A percentile compares a stretch with the other conserved stretches of the same genome.
phyloP scores from a whole-genome alignment of 2,329 filamentous ascomycete species.

The Sporothrix phasma region DNA sequence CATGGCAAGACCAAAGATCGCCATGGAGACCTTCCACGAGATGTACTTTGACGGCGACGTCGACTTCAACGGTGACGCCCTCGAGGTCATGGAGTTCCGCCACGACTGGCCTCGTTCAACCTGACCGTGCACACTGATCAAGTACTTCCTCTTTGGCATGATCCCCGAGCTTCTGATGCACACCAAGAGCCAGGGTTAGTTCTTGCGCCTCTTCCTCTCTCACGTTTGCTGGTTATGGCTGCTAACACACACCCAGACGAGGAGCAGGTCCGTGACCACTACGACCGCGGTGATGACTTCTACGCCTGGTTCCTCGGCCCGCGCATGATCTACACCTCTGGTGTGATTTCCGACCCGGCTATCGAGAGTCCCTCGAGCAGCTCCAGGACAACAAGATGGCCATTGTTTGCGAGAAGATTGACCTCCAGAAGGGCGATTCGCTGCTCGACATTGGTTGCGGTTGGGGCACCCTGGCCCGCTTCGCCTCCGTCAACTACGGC shows the following conservation, averaged over 20 bases:
- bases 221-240: not conserved
- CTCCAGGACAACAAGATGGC: slow-evolving; percentile 96
- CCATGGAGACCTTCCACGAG: slow-evolving; percentile 90
- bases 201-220: not conserved
- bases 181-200: slow-evolving; percentile 19
- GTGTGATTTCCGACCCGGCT: slow-evolving; percentile 80
- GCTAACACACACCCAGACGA: slow-evolving; percentile 52
- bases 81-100: slow-evolving; percentile 85
- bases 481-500: slow-evolving; percentile 85
- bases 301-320: slow-evolving; percentile 98
- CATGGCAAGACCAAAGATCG: slow-evolving; percentile 69
- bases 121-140: slow-evolving; percentile 18
- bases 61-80: slow-evolving; percentile 85
- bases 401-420: slow-evolving; percentile 93
- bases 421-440: slow-evolving; percentile 65
- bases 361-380: slow-evolving; percentile 82
- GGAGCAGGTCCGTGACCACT: slow-evolving; percentile 95
- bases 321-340: slow-evolving; percentile 97
- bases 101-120: slow-evolving; percentile 83
- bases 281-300: slow-evolving; percentile 96
- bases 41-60: slow-evolving; percentile 96
- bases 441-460: slow-evolving; percentile 95
- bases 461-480: slow-evolving; percentile 93
- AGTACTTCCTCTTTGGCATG: slow-evolving; percentile 20
- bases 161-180: slow-evolving; percentile 21